Base-by-base conservation (phyloP, 1,284 basidiomycete genomes). In the Fomitiporia mediterranea region DNA sequence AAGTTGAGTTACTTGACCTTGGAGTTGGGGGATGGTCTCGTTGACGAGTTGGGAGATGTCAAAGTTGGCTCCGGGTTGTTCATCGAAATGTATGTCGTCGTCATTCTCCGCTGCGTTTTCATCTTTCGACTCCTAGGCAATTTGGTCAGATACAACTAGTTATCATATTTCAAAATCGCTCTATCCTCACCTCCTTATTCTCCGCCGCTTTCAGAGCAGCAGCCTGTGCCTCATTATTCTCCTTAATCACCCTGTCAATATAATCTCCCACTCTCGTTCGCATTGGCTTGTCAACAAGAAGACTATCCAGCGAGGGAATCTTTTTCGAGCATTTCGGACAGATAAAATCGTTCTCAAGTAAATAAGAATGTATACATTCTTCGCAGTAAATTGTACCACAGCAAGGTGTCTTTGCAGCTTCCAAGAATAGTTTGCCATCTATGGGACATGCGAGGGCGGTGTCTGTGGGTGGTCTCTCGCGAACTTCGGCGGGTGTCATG, bases 371-470 rank as follows among this genome's bases (percentile, higher is more conserved):
- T 60, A 98, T 89, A 74, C 94, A 97, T 68, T 97, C 94, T 72
- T 97, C 93, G 76, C 94, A 97, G 72, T 89, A 98, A n/a, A 81
- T 69, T 42, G 86, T 89, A 63, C 81, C 81, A 75, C 94, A 97
- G 71, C 94, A 97, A 2, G 94, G 94, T 2, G 87, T 93, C 70
- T 90, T 87, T 65, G 94, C 89, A 46, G 93, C 91, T 66, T 95
- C 91, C 64, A 86, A 85, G 68, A 94, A 85, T 34, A 97, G 81
- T 74, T 87, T 91, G 70, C 86, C 86, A 79, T 95, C 94, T 66
- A 97, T 85, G 6, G 89, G 83, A 71, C 94, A 97, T 7, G 83
- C 81, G 50, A 98, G 77, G 15, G 86, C 75, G 2, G 83, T 67
- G 67, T 97, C 92, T 48, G 84, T 77, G 0, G 92, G 90, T n/a